Percentiles rank a stretch among this genome's conserved stretches.
These are phyloP conservation scores for Vitis hybrid DNA, from an alignment of 177 flowering plant genomes.

Conservation along the genomic window DNA sequence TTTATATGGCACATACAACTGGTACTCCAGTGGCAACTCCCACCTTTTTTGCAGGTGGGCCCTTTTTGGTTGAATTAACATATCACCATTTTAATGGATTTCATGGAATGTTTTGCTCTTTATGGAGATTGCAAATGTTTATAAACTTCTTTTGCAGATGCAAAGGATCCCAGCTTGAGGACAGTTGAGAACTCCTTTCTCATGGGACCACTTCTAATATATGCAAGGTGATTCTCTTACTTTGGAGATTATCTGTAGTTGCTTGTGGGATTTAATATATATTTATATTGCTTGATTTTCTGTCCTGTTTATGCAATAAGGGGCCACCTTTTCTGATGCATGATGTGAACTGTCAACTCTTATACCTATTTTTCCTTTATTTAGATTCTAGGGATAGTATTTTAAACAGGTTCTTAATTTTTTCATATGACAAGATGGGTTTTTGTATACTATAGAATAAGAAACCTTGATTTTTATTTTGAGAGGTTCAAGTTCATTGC, in stretches of 20 bases:
- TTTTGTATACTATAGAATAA: no score
- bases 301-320: no score
- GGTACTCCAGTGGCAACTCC: slow-evolving; percentile 89
- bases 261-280: no score
- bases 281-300: no score
- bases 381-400: no score
- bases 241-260: not conserved
- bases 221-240: slow-evolving; percentile 60
- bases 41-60: slow-evolving; percentile 81
- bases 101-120: not conserved
- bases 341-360: no score
- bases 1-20: slow-evolving; percentile 74
- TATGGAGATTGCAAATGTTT: slow-evolving; percentile 2
- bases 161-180: slow-evolving; percentile 75
- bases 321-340: no score
- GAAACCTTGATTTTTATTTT: no score
- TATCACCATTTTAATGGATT: not conserved
- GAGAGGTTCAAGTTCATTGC: no score
- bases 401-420: no score
- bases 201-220: slow-evolving; percentile 75
- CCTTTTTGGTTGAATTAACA: slow-evolving; percentile 3
- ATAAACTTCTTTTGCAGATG: slow-evolving; percentile 50
- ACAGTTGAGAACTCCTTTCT: slow-evolving; percentile 73
- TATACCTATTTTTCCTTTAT: no score
- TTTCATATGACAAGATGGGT: no score